Conservation (phyloP, 2,329 filamentous ascomycete species). For the Ophiostoma himal-ulmi region DNA sequence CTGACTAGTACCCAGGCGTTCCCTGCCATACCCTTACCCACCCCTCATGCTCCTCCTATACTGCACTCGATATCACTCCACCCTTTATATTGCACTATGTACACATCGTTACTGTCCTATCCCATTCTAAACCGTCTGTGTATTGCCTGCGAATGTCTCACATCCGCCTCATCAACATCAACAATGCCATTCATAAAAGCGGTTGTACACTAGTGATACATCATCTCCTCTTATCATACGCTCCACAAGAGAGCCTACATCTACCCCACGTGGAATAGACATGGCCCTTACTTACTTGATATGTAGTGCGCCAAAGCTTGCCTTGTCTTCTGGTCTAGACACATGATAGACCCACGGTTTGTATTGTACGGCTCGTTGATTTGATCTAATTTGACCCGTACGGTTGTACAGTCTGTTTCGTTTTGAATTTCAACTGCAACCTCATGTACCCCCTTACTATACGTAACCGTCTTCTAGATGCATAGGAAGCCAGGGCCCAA, state of each 20-base stretch:
- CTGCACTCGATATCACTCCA: not conserved
- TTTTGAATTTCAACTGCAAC: not conserved
- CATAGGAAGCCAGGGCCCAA: not conserved
- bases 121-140: too few species aligned
- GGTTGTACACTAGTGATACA: not conserved
- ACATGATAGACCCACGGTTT: not conserved
- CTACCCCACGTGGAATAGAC: not conserved
- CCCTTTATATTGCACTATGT: not conserved
- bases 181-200: not conserved
- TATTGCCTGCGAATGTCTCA: not conserved
- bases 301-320: not conserved
- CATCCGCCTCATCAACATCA: not conserved
- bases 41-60: not conserved
- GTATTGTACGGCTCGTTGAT: not conserved
- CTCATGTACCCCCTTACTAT: not conserved
- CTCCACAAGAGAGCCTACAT: not conserved
- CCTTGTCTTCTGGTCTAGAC: not conserved
- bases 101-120: not conserved
- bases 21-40: not conserved
- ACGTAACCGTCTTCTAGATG: slow-evolving; percentile 5
- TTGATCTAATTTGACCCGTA: not conserved
- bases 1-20: not conserved
- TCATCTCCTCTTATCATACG: not conserved
- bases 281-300: not conserved
- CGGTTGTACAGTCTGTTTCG: not conserved